Base-by-base conservation (phyloP, 2,329 filamentous ascomycete species). In the Hypoxylon sp. region DNA sequence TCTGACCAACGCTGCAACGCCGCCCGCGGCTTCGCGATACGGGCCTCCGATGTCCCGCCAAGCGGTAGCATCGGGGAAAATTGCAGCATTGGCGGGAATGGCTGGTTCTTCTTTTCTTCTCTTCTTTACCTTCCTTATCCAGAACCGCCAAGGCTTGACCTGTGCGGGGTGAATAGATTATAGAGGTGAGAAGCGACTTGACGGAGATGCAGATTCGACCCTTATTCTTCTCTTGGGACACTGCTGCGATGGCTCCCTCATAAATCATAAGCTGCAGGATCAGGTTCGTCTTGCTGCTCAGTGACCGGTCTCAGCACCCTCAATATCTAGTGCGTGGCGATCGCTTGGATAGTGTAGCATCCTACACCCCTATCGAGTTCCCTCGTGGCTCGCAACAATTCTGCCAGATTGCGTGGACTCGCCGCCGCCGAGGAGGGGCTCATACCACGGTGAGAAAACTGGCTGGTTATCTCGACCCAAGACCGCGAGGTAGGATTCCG, bases 111-210 rank as follows among this genome's bases (percentile, higher is more conserved):
- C n/a, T n/a, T n/a, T n/a, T n/a, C n/a, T n/a, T n/a, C n/a, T n/a
- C n/a, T n/a, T n/a, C 6, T 13, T 48, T 48, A 60, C 56, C 56
- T 63, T 60, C 60, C 60, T 49, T 27, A 57, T 59, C 51, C 10
- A 47, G 56, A 27, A 46, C 27, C 37, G 60, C 60, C 60, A 63
- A 63, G n/a, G 56, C 11, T 24, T 18, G 15, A 10, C 11, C 23
- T 48, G 31, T 31, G 56, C 48, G 60, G 60, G 52, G 52, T 42
- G 38, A 43, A 37, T 21, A 20, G n/a, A 23, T 33, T 58, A n/a
- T 38, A 49, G 55, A 29, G 43, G 29, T 54, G 15, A 40, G 49
- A 48, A 29, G 38, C 45, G 46, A 29, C 13, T 17, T 51, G 41
- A 58, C 49, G 49, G 45, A 37, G 38, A 46, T 50, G 38, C 11